phyloP scores from a whole-genome alignment of 2,329 filamentous ascomycete species.

The Blastomyces emzantsi region DNA sequence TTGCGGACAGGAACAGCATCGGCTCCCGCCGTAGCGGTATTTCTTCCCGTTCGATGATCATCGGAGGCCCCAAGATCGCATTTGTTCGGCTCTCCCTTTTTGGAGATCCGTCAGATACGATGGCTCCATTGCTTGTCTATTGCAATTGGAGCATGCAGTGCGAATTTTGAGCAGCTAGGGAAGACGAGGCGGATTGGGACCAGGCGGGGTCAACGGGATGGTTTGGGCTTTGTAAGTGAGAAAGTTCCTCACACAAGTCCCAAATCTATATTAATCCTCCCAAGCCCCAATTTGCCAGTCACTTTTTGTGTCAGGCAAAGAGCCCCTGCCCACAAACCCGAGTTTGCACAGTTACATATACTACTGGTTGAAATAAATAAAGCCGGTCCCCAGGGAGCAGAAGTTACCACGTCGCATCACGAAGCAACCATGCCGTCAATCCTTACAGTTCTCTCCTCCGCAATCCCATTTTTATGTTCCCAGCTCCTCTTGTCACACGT shows the following conservation, averaged over 20 bases:
- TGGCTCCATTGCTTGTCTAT: background rate
- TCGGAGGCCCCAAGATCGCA: background rate
- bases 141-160: background rate
- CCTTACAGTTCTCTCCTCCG: background rate
- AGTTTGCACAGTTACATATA: background rate
- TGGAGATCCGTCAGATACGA: background rate
- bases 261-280: background rate
- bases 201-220: background rate
- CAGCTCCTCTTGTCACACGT: constrained; percentile 6
- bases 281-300: background rate
- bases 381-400: background rate
- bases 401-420: background rate
- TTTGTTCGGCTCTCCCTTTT: background rate
- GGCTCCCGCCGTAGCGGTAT: background rate
- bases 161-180: background rate
- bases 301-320: background rate
- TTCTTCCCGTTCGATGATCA: background rate
- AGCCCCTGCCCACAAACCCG: background rate
- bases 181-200: background rate
- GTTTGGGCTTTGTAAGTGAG: background rate
- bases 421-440: background rate
- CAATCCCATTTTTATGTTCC: background rate
- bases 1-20: background rate
- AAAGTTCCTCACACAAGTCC: background rate
- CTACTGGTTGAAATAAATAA: background rate